Evolutionary conservation across 2,329 filamentous ascomycete genomes (phyloP), one percentile per base, ranked within the genome.

Genomic region (Pseudopyrenochaeta lycopersici): DNA sequence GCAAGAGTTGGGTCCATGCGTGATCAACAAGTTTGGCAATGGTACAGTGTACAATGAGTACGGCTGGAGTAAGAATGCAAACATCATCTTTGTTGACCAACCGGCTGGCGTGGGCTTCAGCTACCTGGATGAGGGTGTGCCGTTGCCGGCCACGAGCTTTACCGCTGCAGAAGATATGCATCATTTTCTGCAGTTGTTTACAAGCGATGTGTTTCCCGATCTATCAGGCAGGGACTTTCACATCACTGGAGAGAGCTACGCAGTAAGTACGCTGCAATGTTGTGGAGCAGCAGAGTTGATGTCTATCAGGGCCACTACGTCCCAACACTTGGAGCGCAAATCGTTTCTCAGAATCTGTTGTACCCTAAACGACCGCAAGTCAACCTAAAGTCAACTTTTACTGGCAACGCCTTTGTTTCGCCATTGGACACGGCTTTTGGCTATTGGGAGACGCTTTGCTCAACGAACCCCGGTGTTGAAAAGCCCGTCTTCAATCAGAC

Each of bases 211-310:
- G 0, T 82, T 83, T 47, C 80, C 81, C 0, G 63, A 77, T 7
- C 63, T 78, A 15, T 58, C 62, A 27, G 47, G 73, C 1, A 63
- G 71, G 2, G 72, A 78, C 3, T 75, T 84, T 23, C 77, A 82
- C 39, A 77, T 84, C 23, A 77, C 81, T 0, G 81, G 81, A 0
- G 81, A 84, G 54, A 80, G 77, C 50, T 83, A 81, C 67, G 81
- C 71, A n/a, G 77, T 79, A 62, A 61, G 70, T 69, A 9, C 27
- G 7, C 69, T 67, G 7, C 29, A 29, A 11, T 11, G 7, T 38
- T 18, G n/a, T 1, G n/a, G 31, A 33, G 15, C n/a, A 47, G 12
- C 49, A 27, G 15, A 20, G 39, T 44, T 46, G 3, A 39, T 31
- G 23, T 9, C 47, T 73, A 31, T 52, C 31, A 71, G 78, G 81